phyloP scores from a whole-genome alignment of 2,329 filamentous ascomycete species.

The Beauveria caledonica region DNA sequence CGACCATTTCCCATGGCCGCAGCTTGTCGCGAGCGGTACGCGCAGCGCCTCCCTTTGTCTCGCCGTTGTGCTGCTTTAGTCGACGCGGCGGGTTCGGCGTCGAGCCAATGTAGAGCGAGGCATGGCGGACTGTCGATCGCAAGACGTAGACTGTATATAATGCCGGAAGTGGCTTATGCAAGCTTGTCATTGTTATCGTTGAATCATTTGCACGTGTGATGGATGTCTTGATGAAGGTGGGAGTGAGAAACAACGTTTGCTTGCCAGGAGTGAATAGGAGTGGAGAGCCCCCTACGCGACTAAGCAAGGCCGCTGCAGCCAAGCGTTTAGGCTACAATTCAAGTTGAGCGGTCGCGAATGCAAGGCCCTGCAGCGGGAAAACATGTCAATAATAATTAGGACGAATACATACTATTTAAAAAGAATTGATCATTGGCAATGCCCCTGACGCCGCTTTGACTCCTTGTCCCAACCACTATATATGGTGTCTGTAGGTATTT shows the following conservation, averaged over 20 bases:
- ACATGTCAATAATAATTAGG: no score
- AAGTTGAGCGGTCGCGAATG: not conserved
- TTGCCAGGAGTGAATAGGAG: not conserved
- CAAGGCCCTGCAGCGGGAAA: not conserved
- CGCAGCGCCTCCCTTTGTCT: conserved; percentile 69
- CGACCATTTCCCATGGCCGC: conserved; percentile 87
- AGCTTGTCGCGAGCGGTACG: conserved; percentile 60
- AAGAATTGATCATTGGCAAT: not conserved
- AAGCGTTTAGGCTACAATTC: no score
- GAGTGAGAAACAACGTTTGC: not conserved
- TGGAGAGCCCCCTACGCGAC: conserved; percentile 1
- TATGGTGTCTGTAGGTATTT: conserved; percentile 7
- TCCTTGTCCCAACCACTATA: conserved; percentile 2
- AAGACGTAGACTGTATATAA: conserved; percentile 93
- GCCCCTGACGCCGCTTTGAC: conserved; percentile 4
- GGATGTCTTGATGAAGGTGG: not conserved
- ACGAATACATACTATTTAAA: not conserved
- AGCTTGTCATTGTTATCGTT: conserved; percentile 28
- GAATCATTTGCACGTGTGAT: not conserved
- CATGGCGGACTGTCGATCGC: conserved; percentile 66
- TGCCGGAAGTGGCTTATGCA: conserved; percentile 61
- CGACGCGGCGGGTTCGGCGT: conserved; percentile 82
- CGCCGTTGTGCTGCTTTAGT: conserved; percentile 86
- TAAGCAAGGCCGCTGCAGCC: not conserved
- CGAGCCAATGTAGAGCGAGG: conserved; percentile 78